These are phyloP conservation scores for Rhizophagus sp. DNA, from an alignment of 192 early-diverging fungal genomes.

Conservation along the genomic window DNA sequence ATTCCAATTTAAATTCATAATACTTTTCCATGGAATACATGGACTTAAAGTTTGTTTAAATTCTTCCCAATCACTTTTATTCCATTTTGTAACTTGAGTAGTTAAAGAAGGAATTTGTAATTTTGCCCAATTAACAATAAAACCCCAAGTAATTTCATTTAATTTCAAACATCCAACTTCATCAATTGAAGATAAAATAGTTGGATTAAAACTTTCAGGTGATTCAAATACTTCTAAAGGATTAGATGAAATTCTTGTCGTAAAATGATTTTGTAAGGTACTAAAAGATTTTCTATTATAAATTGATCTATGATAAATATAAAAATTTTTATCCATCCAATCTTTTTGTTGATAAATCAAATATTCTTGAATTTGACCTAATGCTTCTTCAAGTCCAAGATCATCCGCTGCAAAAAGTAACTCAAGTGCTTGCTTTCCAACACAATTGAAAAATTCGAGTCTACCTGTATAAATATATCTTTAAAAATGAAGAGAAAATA, in stretches of 20 bases:
- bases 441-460: slow-evolving; percentile 12
- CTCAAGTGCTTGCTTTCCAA: not conserved
- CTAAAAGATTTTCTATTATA: not conserved
- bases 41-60: not conserved
- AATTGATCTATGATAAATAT: not conserved
- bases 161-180: slow-evolving; percentile 2
- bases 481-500: not conserved
- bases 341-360: not conserved
- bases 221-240: not conserved
- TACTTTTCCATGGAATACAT: slow-evolving; percentile 21
- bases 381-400: slow-evolving; percentile 8
- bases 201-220: not conserved
- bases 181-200: not conserved
- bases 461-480: slow-evolving; percentile 21
- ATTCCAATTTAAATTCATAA: not conserved
- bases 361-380: slow-evolving; percentile 9
- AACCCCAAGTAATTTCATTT: slow-evolving; percentile 4
- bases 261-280: slow-evolving; percentile 1
- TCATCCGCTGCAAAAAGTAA: slow-evolving; percentile 15
- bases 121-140: slow-evolving; percentile 18
- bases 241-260: not conserved
- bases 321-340: slow-evolving; percentile 24
- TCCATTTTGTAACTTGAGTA: slow-evolving; percentile 2
- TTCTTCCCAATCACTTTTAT: slow-evolving; percentile 2
- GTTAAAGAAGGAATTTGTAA: slow-evolving; percentile 1